Conservation (phyloP, 2,329 filamentous ascomycete species). For the Penicillium sp. region DNA sequence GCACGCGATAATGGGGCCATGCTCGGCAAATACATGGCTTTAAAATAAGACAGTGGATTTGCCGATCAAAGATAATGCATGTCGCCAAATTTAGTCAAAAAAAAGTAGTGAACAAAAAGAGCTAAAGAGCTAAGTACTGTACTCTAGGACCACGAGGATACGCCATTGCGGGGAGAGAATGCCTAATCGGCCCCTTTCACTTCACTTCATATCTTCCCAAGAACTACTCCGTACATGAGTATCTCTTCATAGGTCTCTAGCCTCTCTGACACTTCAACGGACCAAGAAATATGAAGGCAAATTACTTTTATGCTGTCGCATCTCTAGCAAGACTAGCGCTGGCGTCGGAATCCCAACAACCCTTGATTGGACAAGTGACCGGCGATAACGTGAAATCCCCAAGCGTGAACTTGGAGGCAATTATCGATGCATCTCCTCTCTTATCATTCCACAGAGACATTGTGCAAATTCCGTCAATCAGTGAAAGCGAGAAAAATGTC, state of each 20-base stretch:
- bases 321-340: background rate
- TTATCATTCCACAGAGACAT: background rate
- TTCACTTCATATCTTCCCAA: background rate
- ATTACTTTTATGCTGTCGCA: background rate
- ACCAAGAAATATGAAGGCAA: background rate
- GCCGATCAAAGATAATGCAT: background rate
- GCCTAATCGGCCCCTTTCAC: background rate
- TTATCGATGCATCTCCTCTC: background rate
- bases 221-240: background rate
- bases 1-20: background rate
- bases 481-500: background rate
- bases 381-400: background rate
- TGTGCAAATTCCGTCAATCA: background rate
- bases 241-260: background rate
- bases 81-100: background rate
- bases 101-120: background rate
- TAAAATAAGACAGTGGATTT: background rate
- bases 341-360: background rate
- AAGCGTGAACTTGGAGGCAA: background rate
- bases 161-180: background rate
- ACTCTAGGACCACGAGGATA: background rate
- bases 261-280: background rate
- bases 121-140: background rate
- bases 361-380: background rate
- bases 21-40: background rate